phyloP scores from a whole-genome alignment of 495 filamentous ascomycete species.

The Tuber magnatum region DNA sequence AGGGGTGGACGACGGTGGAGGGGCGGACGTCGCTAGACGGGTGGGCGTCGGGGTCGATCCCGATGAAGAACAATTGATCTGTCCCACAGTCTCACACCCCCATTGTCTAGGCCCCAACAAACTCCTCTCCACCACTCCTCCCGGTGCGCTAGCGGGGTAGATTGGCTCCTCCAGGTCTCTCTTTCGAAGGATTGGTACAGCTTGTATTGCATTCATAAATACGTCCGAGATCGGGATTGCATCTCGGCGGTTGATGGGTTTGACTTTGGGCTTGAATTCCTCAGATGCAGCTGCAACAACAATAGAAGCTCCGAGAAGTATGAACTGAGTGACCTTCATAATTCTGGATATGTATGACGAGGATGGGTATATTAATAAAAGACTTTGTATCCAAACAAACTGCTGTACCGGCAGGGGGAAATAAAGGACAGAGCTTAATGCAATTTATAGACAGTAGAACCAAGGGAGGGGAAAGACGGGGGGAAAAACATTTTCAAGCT shows the following conservation, averaged over 20 bases:
- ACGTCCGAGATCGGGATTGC: neutral
- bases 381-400: neutral
- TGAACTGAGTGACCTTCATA: neutral
- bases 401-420: neutral
- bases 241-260: neutral
- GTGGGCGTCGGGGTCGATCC: neutral
- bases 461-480: neutral
- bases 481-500: neutral
- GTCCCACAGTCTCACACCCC: conserved; percentile 14
- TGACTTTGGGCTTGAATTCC: neutral
- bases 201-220: neutral
- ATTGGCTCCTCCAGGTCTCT: neutral
- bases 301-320: neutral
- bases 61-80: conserved; percentile 7
- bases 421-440: neutral
- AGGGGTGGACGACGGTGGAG: no score
- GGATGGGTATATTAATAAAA: neutral
- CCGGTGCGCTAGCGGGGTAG: neutral
- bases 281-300: neutral
- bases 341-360: neutral
- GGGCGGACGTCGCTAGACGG: no score
- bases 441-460: neutral
- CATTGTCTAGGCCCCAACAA: neutral
- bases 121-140: neutral
- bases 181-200: neutral